phyloP scores from a whole-genome alignment of 208 protist genomes.

The Wallacemonas collosoma region DNA sequence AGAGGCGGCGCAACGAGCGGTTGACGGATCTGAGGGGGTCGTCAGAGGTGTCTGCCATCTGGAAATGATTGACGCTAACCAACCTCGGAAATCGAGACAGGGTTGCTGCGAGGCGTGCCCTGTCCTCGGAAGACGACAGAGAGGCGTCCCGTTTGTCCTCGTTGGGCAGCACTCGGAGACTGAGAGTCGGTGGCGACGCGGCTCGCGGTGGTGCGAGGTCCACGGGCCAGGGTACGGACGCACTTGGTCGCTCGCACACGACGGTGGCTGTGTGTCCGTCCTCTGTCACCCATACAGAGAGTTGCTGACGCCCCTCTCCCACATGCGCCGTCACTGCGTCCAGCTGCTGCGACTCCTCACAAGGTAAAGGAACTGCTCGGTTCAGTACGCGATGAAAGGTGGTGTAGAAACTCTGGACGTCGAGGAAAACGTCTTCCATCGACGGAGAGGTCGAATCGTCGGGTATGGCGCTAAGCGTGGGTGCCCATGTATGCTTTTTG shows the following conservation, averaged over 20 bases:
- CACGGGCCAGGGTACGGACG: conserved; percentile 1
- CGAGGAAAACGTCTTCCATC: neutral
- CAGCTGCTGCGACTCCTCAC: too few relatives aligned
- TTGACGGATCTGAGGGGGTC: neutral
- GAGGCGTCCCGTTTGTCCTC: too few relatives aligned
- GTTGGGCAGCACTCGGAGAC: neutral
- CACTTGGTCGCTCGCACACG: neutral
- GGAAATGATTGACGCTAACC: neutral
- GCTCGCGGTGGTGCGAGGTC: neutral
- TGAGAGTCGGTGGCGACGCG: neutral
- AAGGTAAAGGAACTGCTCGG: neutral
- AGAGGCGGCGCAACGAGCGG: neutral
- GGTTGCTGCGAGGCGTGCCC: neutral
- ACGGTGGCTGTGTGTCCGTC: neutral
- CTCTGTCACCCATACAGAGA: neutral
- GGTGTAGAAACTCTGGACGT: conserved; percentile 2
- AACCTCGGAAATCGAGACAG: neutral
- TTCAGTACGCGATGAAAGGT: neutral
- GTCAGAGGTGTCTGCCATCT: neutral
- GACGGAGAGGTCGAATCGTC: too few relatives aligned
- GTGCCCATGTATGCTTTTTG: conserved; percentile 8
- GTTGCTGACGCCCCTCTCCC: neutral
- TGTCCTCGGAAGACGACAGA: too few relatives aligned
- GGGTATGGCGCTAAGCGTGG: neutral
- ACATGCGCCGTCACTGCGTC: too few relatives aligned